These are phyloP conservation scores for Xylaria palmicola DNA, from an alignment of 495 filamentous ascomycete species.

Conservation along the genomic window DNA sequence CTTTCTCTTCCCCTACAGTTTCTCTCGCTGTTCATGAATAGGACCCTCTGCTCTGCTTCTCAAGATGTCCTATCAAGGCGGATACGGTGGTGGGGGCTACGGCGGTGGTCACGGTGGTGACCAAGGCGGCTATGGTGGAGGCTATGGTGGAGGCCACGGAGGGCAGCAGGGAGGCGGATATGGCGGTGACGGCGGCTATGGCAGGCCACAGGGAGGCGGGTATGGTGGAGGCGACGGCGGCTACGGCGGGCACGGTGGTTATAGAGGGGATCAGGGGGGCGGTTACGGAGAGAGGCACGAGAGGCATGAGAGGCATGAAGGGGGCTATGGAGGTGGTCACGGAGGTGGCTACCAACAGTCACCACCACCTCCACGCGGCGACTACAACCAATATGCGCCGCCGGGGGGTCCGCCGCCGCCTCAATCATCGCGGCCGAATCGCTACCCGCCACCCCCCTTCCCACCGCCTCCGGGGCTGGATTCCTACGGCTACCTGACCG, in stretches of 20 bases:
- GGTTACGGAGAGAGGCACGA: neutral
- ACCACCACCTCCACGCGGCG: neutral
- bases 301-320: too few species aligned
- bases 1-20: neutral
- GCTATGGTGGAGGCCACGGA: conserved; percentile 11
- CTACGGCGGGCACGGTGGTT: neutral
- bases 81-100: conserved; percentile 9
- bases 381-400: conserved; percentile 23
- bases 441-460: conserved; percentile 31
- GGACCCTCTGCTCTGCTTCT: neutral
- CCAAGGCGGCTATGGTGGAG: neutral
- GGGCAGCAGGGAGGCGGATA: conserved; percentile 2
- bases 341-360: conserved; percentile 20
- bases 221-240: neutral
- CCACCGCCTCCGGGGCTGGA: conserved; percentile 36
- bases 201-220: neutral
- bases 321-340: conserved; percentile 5
- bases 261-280: conserved; percentile 2
- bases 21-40: neutral
- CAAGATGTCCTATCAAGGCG: conserved; percentile 11
- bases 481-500: conserved; percentile 39
- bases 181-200: neutral
- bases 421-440: conserved; percentile 32
- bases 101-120: conserved; percentile 20
- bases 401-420: conserved; percentile 22